Conservation (phyloP, 2,329 filamentous ascomycete genomes). For the Fonsecaea pedrosoi region DNA sequence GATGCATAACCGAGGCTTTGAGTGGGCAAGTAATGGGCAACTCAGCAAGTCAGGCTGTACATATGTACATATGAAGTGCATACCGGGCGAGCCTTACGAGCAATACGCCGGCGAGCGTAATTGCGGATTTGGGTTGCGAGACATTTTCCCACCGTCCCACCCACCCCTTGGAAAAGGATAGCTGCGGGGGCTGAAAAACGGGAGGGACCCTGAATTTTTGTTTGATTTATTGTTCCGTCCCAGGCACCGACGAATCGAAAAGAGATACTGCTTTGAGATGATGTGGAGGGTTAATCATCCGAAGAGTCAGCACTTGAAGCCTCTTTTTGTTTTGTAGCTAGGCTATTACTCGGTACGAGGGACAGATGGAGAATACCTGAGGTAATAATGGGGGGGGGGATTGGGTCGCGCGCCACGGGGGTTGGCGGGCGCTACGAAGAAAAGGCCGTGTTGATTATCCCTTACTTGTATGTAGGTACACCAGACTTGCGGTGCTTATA, state of each 20-base stretch:
- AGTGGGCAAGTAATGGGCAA: too few relatives aligned
- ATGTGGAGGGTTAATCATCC: slow-evolving; percentile 19
- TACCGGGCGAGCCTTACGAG: not conserved
- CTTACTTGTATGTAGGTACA: too few relatives aligned
- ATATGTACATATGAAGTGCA: not conserved
- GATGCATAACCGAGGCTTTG: not conserved
- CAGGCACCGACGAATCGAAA: slow-evolving; percentile 12
- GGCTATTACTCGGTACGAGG: not conserved
- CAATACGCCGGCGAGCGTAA: too few relatives aligned
- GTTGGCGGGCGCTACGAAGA: too few relatives aligned
- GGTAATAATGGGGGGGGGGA: too few relatives aligned
- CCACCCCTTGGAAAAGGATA: too few relatives aligned
- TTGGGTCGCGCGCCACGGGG: too few relatives aligned
- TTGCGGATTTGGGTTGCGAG: not conserved
- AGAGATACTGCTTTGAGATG: slow-evolving; percentile 14
- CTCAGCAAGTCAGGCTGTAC: too few relatives aligned
- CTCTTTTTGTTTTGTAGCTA: not conserved
- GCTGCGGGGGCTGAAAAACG: not conserved
- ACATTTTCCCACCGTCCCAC: not conserved
- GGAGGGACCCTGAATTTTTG: not conserved
- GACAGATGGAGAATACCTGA: not conserved
- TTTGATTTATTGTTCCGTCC: not conserved
- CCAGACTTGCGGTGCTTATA: too few relatives aligned
- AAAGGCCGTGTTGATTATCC: too few relatives aligned
- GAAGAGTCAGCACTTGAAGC: slow-evolving; percentile 12